These are phyloP conservation scores for Saccharomyces eubayanus DNA, from an alignment of 805 yeast species.

Conservation along the genomic window DNA sequence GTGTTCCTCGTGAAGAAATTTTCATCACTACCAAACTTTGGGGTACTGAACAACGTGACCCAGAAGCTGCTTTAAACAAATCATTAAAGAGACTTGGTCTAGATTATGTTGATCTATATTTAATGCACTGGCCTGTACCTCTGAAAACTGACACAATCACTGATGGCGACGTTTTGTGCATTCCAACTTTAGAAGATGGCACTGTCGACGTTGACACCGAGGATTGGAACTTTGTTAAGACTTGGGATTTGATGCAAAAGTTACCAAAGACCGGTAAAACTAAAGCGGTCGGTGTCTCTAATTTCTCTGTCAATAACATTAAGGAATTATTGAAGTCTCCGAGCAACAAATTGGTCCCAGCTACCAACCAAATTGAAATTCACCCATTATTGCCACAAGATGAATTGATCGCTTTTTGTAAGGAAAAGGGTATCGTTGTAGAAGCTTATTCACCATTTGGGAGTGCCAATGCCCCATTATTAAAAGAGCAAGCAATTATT, in stretches of 20 bases:
- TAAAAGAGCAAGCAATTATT: slow-evolving; percentile 36
- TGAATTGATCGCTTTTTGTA: slow-evolving; percentile 46
- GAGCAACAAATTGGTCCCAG: slow-evolving; percentile 51
- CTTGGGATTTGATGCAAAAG: slow-evolving; percentile 58
- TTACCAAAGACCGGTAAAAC: slow-evolving; percentile 44
- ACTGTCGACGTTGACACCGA: slow-evolving; percentile 31
- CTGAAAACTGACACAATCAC: slow-evolving; percentile 35
- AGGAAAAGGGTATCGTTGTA: slow-evolving; percentile 43
- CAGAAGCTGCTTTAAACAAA: slow-evolving; percentile 44
- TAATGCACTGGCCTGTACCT: slow-evolving; percentile 79
- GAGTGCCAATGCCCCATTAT: slow-evolving; percentile 45
- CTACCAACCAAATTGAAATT: slow-evolving; percentile 64
- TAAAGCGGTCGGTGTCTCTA: slow-evolving; percentile 70
- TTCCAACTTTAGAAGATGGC: slow-evolving; percentile 36
- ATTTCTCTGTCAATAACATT: slow-evolving; percentile 50
- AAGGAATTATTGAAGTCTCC: slow-evolving; percentile 42
- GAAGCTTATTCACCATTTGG: slow-evolving; percentile 81
- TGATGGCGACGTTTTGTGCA: slow-evolving; percentile 26
- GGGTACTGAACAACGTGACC: slow-evolving; percentile 43
- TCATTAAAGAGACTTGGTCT: slow-evolving; percentile 56
- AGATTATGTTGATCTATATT: slow-evolving; percentile 70
- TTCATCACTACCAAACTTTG: slow-evolving; percentile 68
- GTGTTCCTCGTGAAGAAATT: slow-evolving; percentile 54
- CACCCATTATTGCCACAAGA: slow-evolving; percentile 67
- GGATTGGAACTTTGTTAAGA: slow-evolving; percentile 41